A percentile compares a stretch with the other conserved stretches of the same genome.
Evolutionary conservation across 805 yeast genomes (phyloP).

Genomic region (Cyberlindnera euphorbiiphila): DNA sequence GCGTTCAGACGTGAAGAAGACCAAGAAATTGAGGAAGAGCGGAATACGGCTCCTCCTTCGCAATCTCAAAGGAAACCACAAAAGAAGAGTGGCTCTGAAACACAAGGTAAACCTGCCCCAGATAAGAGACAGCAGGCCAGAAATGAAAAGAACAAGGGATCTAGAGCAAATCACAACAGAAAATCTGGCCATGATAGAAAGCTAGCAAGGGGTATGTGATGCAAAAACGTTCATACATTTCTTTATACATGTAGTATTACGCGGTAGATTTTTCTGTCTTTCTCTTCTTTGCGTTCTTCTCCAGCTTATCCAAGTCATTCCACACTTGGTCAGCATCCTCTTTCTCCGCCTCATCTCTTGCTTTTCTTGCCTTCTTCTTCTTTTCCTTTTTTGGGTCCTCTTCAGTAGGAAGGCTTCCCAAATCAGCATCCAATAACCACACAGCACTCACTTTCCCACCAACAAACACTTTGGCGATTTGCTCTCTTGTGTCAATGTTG

Average conservation of each 20-base stretch:
- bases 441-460: constrained; percentile 67
- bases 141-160: constrained; percentile 54
- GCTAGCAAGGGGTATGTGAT: constrained; percentile 26
- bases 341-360: constrained; percentile 29
- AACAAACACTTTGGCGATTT: constrained; percentile 63
- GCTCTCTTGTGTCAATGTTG: constrained; percentile 54
- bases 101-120: constrained; percentile 2
- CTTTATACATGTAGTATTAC: too few species aligned
- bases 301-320: constrained; percentile 30
- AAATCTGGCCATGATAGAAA: constrained; percentile 60
- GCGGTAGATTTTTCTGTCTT: constrained; percentile 2
- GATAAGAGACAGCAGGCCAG: constrained; percentile 36
- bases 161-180: constrained; percentile 61
- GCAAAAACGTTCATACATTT: too few species aligned
- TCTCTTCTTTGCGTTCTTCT: constrained; percentile 21
- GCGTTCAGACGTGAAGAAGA: constrained; percentile 14
- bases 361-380: constrained; percentile 32
- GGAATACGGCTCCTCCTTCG: constrained; percentile 2
- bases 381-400: constrained; percentile 28
- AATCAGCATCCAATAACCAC: constrained; percentile 44
- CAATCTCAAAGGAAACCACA: constrained; percentile 4
- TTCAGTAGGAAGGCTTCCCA: constrained; percentile 27
- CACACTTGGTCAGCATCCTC: constrained; percentile 37
- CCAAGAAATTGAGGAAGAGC: constrained; percentile 7
- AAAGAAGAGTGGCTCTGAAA: too few species aligned